A percentile compares a stretch with the other conserved stretches of the same genome.
These are phyloP conservation scores for Triticum urartu DNA, from an alignment of 176 grass and related monocot genomes.

Conservation along the genomic window DNA sequence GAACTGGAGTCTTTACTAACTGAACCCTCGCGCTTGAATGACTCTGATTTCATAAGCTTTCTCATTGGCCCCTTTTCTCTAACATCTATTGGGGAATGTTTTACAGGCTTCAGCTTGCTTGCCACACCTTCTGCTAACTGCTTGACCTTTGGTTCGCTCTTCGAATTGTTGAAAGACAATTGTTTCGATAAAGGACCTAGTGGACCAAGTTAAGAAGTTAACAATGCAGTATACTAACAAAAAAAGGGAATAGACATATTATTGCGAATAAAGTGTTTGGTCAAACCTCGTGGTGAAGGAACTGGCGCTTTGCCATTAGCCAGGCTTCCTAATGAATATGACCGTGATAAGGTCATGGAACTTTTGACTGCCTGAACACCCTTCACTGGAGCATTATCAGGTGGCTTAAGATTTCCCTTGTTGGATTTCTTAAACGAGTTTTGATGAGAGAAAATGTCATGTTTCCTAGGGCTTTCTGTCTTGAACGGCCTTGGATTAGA, in stretches of 20 bases:
- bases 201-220: conserved; percentile 38
- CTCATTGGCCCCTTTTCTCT: conserved; percentile 40
- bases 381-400: conserved; percentile 35
- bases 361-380: conserved; percentile 38
- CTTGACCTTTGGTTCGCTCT: conserved; percentile 71
- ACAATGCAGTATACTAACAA: background rate
- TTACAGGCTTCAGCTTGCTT: conserved; percentile 51
- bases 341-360: conserved; percentile 52
- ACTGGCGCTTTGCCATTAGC: conserved; percentile 54
- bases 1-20: conserved; percentile 32
- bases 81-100: conserved; percentile 42
- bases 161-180: conserved; percentile 61
- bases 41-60: conserved; percentile 57
- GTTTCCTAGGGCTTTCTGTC: conserved; percentile 41
- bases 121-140: conserved; percentile 45
- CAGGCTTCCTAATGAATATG: conserved; percentile 53
- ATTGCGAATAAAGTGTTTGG: conserved; percentile 1
- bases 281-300: conserved; percentile 73
- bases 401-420: conserved; percentile 31
- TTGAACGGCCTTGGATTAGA: conserved; percentile 38
- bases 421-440: conserved; percentile 54
- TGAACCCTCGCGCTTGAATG: conserved; percentile 55
- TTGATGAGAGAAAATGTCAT: conserved; percentile 34
- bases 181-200: conserved; percentile 78
- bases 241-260: conserved; percentile 4